A percentile compares a stretch with the other conserved stretches of the same genome.
These are phyloP conservation scores for Penicillium paneum DNA, from an alignment of 2,329 filamentous ascomycete species.

Conservation along the genomic window DNA sequence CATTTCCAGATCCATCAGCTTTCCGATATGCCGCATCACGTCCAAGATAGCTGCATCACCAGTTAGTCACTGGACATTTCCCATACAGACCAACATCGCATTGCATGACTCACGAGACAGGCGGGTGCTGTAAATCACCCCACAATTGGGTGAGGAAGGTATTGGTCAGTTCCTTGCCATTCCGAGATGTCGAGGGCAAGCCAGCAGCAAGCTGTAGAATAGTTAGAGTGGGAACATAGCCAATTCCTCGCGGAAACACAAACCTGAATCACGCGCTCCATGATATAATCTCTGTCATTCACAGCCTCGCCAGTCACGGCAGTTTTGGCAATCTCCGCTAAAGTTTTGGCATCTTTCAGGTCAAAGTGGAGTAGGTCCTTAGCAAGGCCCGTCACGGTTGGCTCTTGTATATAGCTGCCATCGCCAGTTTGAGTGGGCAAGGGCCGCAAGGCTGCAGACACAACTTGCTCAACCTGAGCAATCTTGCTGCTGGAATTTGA, in stretches of 20 bases:
- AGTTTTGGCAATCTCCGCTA: slow-evolving; percentile 41
- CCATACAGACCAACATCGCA: neutral
- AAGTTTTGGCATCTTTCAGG: slow-evolving; percentile 44
- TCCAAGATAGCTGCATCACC: slow-evolving; percentile 36
- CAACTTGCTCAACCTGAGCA: slow-evolving; percentile 38
- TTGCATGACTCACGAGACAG: slow-evolving; percentile 42
- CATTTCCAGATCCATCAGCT: slow-evolving; percentile 44
- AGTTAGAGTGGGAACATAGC: neutral
- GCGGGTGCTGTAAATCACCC: slow-evolving; percentile 55
- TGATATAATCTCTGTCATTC: slow-evolving; percentile 61
- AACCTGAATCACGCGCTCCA: slow-evolving; percentile 56
- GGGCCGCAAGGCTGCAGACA: slow-evolving; percentile 43
- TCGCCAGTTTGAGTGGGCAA: slow-evolving; percentile 43
- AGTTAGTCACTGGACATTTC: slow-evolving; percentile 10
- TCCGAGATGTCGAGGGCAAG: slow-evolving; percentile 36
- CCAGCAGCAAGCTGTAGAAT: slow-evolving; percentile 35
- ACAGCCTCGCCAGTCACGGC: slow-evolving; percentile 51
- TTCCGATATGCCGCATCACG: slow-evolving; percentile 33
- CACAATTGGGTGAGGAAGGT: slow-evolving; percentile 54
- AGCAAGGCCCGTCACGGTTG: slow-evolving; percentile 36
- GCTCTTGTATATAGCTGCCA: slow-evolving; percentile 39
- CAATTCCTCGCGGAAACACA: neutral
- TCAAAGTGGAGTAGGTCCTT: slow-evolving; percentile 49
- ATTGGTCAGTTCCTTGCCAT: slow-evolving; percentile 45
- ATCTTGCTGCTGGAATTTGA: slow-evolving; percentile 34